phyloP scores from a whole-genome alignment of 2,329 filamentous ascomycete genomes.

The Sarocladium strictum region DNA sequence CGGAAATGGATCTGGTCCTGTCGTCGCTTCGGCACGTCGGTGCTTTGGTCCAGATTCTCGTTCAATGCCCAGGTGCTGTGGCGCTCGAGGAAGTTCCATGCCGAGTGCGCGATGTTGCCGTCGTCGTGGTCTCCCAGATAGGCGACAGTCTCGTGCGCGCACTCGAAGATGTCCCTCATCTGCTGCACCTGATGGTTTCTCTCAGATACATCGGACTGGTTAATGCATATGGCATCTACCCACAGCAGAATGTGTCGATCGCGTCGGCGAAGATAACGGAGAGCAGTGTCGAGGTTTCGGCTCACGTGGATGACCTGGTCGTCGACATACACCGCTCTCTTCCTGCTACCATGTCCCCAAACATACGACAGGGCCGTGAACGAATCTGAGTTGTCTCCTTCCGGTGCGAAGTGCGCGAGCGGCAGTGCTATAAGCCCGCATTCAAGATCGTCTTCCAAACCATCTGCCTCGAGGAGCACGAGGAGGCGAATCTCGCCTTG shows the following conservation, averaged over 20 bases:
- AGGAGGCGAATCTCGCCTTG: not conserved
- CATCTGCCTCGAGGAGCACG: not conserved
- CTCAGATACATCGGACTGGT: slow-evolving; percentile 7
- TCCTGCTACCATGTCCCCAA: not conserved
- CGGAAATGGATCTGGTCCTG: slow-evolving; percentile 3
- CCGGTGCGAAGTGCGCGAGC: not conserved
- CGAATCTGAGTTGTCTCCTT: not conserved
- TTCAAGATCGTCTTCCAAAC: not conserved
- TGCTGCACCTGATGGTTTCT: slow-evolving; percentile 6
- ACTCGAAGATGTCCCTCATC: slow-evolving; percentile 5
- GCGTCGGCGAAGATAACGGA: slow-evolving; percentile 6
- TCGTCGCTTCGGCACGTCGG: not conserved
- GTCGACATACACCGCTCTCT: not conserved
- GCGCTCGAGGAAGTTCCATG: slow-evolving; percentile 9
- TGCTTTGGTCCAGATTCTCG: not conserved
- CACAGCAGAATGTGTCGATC: not conserved
- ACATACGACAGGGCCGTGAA: slow-evolving; percentile 3
- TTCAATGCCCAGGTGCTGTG: slow-evolving; percentile 6
- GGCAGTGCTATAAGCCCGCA: not conserved
- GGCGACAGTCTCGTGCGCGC: slow-evolving; percentile 2
- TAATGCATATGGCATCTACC: slow-evolving; percentile 11
- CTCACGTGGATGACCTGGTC: not conserved
- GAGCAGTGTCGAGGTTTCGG: not conserved
- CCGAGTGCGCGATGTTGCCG: not conserved
- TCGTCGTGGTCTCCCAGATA: slow-evolving; percentile 5